Base-by-base conservation (phyloP, 495 filamentous ascomycete species). In the Hyphodiscus hymeniophilus region DNA sequence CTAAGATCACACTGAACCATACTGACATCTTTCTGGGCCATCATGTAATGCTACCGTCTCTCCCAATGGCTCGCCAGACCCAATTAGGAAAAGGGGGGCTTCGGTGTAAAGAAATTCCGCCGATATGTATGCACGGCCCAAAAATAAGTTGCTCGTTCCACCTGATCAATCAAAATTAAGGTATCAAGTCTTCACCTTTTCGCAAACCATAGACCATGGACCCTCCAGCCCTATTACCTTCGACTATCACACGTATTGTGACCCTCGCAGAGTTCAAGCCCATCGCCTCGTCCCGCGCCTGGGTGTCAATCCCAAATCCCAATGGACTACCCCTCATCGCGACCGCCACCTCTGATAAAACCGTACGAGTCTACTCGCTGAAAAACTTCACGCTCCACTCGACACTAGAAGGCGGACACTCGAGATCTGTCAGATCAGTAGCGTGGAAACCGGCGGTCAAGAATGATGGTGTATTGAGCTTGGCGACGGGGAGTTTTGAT, bases 401-500 rank as follows among this genome's bases (percentile, higher is more conserved):
- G 42, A 78, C 76, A 2, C 82, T 98, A 21, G 77, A 83, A 7
- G 88, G 89, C 33, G 92, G 91, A 2, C 92, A 98, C 66, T 86
- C 89, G 47, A 85, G 92, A 34, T 87, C 81, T 48, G 77, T 98
- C 11, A 78, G 92, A 33, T 73, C 78, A 34, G 75, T 77, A 10
- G 82, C 86, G 30, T 98, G 92, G 92, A 89, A 92, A 63, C 90
- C 91, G 1, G 69, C 72, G 38, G 59, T 77, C 45, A 52, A 50
- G 32, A 38, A 47, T 12, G 8, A 15, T 7, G 22, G 13, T n/a
- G 74, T 84, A 54, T 80, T 81, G 47, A 83, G 89, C 28, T 69
- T 96, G n/a, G 89, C 89, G 0, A 95, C 89, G 1, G 91, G 87
- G 8, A 85, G 80, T 56, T 97, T 97, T 64, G 91, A 97, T 60